Conservation (phyloP, 1,284 basidiomycete genomes). For the Schizophyllum commune region DNA sequence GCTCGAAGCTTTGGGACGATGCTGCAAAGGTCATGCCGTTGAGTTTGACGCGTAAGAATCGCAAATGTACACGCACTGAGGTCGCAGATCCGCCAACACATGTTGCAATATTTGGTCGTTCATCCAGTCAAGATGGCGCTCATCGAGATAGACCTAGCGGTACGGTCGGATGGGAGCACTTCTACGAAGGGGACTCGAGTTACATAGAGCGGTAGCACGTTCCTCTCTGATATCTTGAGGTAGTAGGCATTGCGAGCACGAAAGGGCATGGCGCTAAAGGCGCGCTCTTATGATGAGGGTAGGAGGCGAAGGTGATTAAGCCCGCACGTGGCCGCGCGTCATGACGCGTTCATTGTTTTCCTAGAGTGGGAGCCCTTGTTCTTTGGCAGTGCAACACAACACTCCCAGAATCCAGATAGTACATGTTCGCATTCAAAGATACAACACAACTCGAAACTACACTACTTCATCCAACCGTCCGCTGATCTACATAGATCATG, state of each 20-base stretch:
- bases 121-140: conserved; percentile 76
- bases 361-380: not conserved
- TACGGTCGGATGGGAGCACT: conserved; percentile 2
- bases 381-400: no score
- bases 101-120: conserved; percentile 61
- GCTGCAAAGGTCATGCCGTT: conserved; percentile 26
- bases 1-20: conserved; percentile 58
- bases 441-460: no score
- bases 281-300: no score
- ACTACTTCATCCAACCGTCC: not conserved
- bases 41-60: not conserved
- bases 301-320: not conserved
- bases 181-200: conserved; percentile 15
- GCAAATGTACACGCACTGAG: conserved; percentile 39
- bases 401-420: not conserved
- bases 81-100: conserved; percentile 63
- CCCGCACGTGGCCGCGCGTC: not conserved
- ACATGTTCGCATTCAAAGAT: not conserved
- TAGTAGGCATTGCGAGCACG: conserved; percentile 60
- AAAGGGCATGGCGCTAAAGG: conserved; percentile 21
- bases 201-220: conserved; percentile 66
- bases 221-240: conserved; percentile 56
- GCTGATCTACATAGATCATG: conserved; percentile 12
- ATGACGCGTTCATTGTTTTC: not conserved
- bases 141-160: conserved; percentile 65